Percentiles rank a stretch among this genome's conserved stretches.
Conservation (phyloP, 352 stramenopile genomes). For the Globisporangium emineosum region DNA sequence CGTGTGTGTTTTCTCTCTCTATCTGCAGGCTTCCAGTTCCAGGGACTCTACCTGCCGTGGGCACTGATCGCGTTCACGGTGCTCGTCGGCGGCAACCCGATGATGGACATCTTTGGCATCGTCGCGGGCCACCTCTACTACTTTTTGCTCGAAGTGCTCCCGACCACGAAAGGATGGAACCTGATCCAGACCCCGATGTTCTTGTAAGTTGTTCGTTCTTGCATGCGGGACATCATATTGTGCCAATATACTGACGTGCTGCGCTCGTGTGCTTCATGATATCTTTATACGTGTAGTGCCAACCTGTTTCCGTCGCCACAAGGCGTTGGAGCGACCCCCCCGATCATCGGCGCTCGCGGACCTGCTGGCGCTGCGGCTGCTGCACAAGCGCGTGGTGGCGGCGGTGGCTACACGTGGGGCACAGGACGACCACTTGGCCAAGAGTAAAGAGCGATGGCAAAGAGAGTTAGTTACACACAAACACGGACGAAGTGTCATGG, state of each 20-base stretch:
- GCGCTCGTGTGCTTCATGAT: neutral
- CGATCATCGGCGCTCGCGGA: slow-evolving; percentile 63
- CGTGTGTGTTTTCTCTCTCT: neutral
- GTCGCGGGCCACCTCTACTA: slow-evolving; percentile 89
- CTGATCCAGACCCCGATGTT: slow-evolving; percentile 76
- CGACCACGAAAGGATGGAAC: slow-evolving; percentile 81
- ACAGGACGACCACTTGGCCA: slow-evolving; percentile 52
- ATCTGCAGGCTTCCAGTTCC: slow-evolving; percentile 73
- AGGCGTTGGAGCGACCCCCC: slow-evolving; percentile 29
- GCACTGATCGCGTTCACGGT: slow-evolving; percentile 88
- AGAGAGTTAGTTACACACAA: neutral
- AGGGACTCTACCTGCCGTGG: slow-evolving; percentile 87
- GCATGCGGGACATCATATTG: neutral
- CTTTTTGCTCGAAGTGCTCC: slow-evolving; percentile 86
- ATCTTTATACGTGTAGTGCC: slow-evolving; percentile 16
- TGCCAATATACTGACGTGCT: neutral
- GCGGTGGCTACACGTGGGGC: slow-evolving; percentile 69
- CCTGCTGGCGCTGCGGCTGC: slow-evolving; percentile 29
- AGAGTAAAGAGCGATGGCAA: slow-evolving; percentile 2
- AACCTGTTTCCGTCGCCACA: slow-evolving; percentile 73
- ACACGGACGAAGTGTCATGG: neutral
- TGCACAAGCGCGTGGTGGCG: slow-evolving; percentile 15
- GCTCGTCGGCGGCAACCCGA: slow-evolving; percentile 80
- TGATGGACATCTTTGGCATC: slow-evolving; percentile 86
- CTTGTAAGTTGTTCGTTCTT: slow-evolving; percentile 54